These are phyloP conservation scores for Alternaria ethzedia DNA, from an alignment of 2,329 filamentous ascomycete species.

Conservation along the genomic window DNA sequence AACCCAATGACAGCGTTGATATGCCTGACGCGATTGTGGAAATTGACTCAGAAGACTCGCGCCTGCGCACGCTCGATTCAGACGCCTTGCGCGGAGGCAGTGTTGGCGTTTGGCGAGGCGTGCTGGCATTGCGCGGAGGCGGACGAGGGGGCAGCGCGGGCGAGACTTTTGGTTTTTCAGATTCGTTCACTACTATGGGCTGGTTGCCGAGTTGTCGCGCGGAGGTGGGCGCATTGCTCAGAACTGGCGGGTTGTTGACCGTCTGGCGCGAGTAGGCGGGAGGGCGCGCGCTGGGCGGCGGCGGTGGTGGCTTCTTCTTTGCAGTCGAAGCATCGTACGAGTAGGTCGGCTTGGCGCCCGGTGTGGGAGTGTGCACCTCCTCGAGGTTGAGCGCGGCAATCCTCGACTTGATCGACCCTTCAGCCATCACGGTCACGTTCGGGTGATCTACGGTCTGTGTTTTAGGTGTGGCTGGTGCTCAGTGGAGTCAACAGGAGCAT, in stretches of 20 bases:
- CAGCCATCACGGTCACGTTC: slow-evolving; percentile 37
- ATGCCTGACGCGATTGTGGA: slow-evolving; percentile 57
- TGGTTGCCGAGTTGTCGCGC: slow-evolving; percentile 48
- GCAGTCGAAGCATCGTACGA: slow-evolving; percentile 42
- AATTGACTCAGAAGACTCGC: slow-evolving; percentile 56
- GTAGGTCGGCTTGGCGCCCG: slow-evolving; percentile 44
- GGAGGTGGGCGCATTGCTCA: slow-evolving; percentile 44
- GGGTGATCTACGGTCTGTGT: slow-evolving; percentile 11
- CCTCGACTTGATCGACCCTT: slow-evolving; percentile 52
- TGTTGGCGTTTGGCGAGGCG: slow-evolving; percentile 44
- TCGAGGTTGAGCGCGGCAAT: slow-evolving; percentile 58
- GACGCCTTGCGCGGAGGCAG: slow-evolving; percentile 55
- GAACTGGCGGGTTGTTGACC: slow-evolving; percentile 50
- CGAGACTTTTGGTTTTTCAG: slow-evolving; percentile 26
- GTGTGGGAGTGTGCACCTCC: slow-evolving; percentile 50
- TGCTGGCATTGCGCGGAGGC: slow-evolving; percentile 58
- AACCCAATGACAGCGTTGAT: slow-evolving; percentile 58
- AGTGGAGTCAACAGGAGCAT: slow-evolving; percentile 2
- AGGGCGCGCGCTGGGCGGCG: slow-evolving; percentile 47
- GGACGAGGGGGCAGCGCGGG: slow-evolving; percentile 50
- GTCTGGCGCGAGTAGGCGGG: slow-evolving; percentile 42
- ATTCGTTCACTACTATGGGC: slow-evolving; percentile 34
- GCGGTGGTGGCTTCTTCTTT: slow-evolving; percentile 48
- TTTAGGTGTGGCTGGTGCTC: slow-evolving; percentile 14
- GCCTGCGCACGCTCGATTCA: slow-evolving; percentile 43